Evolutionary conservation across 1,284 basidiomycete species (phyloP).

Genomic region (Mixia osmundae): DNA sequence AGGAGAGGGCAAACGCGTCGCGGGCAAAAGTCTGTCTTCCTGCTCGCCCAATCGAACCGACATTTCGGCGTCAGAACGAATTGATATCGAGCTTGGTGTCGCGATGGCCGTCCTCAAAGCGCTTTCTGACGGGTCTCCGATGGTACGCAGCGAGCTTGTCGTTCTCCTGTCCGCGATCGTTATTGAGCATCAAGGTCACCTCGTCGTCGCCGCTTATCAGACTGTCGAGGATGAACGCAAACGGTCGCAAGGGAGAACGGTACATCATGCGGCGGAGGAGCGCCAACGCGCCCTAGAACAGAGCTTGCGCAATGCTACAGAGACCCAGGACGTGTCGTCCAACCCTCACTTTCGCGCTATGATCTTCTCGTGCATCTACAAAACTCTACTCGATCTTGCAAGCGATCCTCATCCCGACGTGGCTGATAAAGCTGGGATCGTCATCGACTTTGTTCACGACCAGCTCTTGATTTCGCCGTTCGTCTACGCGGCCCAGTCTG

Average conservation of each 20-base stretch:
- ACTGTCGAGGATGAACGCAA: conserved; percentile 68
- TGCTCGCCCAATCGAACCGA: conserved; percentile 43
- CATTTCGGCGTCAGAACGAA: conserved; percentile 46
- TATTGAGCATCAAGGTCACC: conserved; percentile 87
- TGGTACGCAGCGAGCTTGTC: conserved; percentile 84
- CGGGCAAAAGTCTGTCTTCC: conserved; percentile 26
- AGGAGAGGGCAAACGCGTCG: conserved; percentile 35
- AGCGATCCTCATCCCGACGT: conserved; percentile 86
- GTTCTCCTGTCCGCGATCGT: conserved; percentile 79
- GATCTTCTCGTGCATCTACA: conserved; percentile 43
- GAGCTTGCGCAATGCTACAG: conserved; percentile 12
- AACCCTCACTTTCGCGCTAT: conserved; percentile 15
- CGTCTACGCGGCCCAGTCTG: conserved; percentile 18
- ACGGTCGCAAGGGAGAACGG: conserved; percentile 28
- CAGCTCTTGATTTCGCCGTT: conserved; percentile 73
- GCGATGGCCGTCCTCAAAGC: conserved; percentile 28
- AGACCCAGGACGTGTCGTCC: conserved; percentile 12
- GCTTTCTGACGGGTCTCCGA: conserved; percentile 56
- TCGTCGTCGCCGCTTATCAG: conserved; percentile 78
- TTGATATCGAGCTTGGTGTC: conserved; percentile 32
- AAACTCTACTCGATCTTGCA: conserved; percentile 67
- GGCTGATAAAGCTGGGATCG: conserved; percentile 64
- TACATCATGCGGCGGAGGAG: conserved; percentile 28
- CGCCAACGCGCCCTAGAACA: conserved; percentile 12
- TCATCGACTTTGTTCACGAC: conserved; percentile 79